Percentiles rank a stretch among this genome's conserved stretches.
Evolutionary conservation across 73 alveolate genomes (phyloP).

Genomic region (Halteria grandinella): DNA sequence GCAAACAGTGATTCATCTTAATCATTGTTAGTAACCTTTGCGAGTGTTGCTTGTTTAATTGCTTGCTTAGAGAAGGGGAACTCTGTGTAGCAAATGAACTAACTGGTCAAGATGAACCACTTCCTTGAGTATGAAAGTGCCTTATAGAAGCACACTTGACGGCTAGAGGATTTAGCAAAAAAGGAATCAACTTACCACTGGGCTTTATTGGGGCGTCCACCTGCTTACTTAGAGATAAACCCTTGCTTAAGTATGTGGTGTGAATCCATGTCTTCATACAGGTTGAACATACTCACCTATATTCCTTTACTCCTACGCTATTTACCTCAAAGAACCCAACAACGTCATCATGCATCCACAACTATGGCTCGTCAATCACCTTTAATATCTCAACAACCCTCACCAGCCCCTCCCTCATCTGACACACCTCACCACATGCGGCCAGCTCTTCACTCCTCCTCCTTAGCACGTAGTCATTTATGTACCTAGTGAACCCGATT

Average conservation of each 20-base stretch:
- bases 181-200: not conserved
- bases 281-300: constrained; percentile 29
- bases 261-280: not conserved
- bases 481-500: too few relatives aligned
- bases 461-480: too few relatives aligned
- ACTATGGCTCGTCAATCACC: too few relatives aligned
- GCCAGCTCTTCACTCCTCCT: too few relatives aligned
- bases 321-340: constrained; percentile 29
- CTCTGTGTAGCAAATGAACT: constrained; percentile 19
- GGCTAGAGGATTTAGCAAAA: not conserved
- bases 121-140: constrained; percentile 12
- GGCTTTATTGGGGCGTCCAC: constrained; percentile 2
- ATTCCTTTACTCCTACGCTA: too few relatives aligned
- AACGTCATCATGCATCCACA: too few relatives aligned
- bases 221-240: constrained; percentile 12
- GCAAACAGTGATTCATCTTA: too few relatives aligned
- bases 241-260: constrained; percentile 33
- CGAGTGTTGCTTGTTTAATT: too few relatives aligned
- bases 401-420: too few relatives aligned
- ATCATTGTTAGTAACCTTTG: too few relatives aligned
- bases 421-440: too few relatives aligned
- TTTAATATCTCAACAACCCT: too few relatives aligned
- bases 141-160: not conserved
- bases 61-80: constrained; percentile 37
- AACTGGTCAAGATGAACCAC: constrained; percentile 35